Evolutionary conservation across 1,284 basidiomycete species (phyloP), one percentile per base, ranked within the genome.

Genomic region (Trametes sp.): DNA sequence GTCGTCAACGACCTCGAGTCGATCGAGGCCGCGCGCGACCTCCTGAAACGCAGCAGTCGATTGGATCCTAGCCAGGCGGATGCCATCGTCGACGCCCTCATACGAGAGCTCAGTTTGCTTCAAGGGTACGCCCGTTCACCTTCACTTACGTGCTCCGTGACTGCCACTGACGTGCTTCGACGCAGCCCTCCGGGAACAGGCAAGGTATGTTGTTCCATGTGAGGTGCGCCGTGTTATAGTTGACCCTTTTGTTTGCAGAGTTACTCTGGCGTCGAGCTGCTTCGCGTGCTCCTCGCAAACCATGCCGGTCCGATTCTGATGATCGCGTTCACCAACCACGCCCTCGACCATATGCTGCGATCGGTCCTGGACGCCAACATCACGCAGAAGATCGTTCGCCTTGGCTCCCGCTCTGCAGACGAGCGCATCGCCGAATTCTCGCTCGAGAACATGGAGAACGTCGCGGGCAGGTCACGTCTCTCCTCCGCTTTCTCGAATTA

Each of bases 261-360:
- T 52, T 91, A 81, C 68, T 87, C 87, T 0, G 90, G 89, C 0
- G 81, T 88, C 3, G 85, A 91, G 69, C 77, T 92, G 1, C 73
- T 92, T 11, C 82, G 87, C 0, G 83, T 90, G 9, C 78, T 92
- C n/a, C 68, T 88, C 13, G 73, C 74, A 9, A 88, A 84, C 66
- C 68, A 74, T 0, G 70, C 83, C 31, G 76, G 78, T 0, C 88
- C 86, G 0, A 85, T 92, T 57, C 76, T 90, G 16, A 78, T 92
- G 78, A 87, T 92, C 49, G 87, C 88, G 0, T 89, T 86, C 73
- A 92, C 90, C 0, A 92, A 93, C 68, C 91, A 93, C 63, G 89
- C 90, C 0, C 78, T 92, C 0, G 90, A 93, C 63, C 87, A 92
- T 62, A 82, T 92, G 73, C 77, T 92, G 3, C 75, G 78, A 9